Conservation (phyloP, 2,329 filamentous ascomycete genomes). For the Leptographium radiaticola region DNA sequence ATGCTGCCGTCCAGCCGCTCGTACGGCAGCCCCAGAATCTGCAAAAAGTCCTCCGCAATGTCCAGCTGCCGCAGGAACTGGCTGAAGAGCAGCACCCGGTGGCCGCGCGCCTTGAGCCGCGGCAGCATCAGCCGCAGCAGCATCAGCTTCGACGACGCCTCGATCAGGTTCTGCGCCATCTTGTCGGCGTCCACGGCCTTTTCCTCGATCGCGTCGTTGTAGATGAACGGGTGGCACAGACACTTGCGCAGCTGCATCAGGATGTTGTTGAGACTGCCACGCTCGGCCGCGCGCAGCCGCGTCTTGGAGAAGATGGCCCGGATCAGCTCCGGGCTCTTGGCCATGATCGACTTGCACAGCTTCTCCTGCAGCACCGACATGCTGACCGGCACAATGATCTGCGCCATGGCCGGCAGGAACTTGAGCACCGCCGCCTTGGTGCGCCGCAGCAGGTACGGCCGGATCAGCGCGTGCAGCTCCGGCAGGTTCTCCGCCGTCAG, state of each 20-base stretch:
- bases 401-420: slow-evolving; percentile 83
- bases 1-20: slow-evolving; percentile 79
- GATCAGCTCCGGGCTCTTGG: slow-evolving; percentile 81
- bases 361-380: slow-evolving; percentile 93
- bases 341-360: slow-evolving; percentile 84
- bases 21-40: slow-evolving; percentile 58
- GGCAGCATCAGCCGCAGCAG: slow-evolving; percentile 77
- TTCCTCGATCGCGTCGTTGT: slow-evolving; percentile 83
- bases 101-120: slow-evolving; percentile 70
- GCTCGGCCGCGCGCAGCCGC: slow-evolving; percentile 55
- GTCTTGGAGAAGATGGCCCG: slow-evolving; percentile 67
- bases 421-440: slow-evolving; percentile 86
- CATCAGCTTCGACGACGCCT: slow-evolving; percentile 81
- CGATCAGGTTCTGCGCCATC: slow-evolving; percentile 70
- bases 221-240: slow-evolving; percentile 91
- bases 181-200: slow-evolving; percentile 45
- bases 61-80: slow-evolving; percentile 85
- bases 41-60: slow-evolving; percentile 84
- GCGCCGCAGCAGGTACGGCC: slow-evolving; percentile 55
- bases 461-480: slow-evolving; percentile 70
- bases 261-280: slow-evolving; percentile 81
- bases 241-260: slow-evolving; percentile 91
- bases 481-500: slow-evolving; percentile 72
- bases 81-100: slow-evolving; percentile 89
- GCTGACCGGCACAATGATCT: slow-evolving; percentile 90